Evolutionary conservation across 2,329 filamentous ascomycete genomes (phyloP).

Genomic region (Monilinia aucupariae): DNA sequence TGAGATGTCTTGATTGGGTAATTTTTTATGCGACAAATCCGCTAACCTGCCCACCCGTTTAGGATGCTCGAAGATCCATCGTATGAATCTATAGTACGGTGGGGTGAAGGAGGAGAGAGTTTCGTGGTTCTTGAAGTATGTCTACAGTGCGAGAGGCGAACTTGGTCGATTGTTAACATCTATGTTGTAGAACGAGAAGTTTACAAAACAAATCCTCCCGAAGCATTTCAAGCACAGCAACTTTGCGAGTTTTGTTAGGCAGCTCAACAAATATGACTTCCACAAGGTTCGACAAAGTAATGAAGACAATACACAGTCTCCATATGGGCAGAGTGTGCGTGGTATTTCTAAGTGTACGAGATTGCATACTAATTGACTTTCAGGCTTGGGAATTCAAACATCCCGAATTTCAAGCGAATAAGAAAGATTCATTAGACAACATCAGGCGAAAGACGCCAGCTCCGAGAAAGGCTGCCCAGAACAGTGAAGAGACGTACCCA

Average conservation of each 20-base stretch:
- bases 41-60: slow-evolving; percentile 21
- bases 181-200: slow-evolving; percentile 77
- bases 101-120: slow-evolving; percentile 90
- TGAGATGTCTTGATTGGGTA: slow-evolving; percentile 11
- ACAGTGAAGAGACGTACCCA: slow-evolving; percentile 62
- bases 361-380: slow-evolving; percentile 31
- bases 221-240: slow-evolving; percentile 99
- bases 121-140: slow-evolving; percentile 94
- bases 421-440: slow-evolving; percentile 93
- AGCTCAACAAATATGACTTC: slow-evolving; percentile 96
- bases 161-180: slow-evolving; percentile 17
- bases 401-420: slow-evolving; percentile 90
- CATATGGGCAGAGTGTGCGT: slow-evolving; percentile 71
- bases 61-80: slow-evolving; percentile 96
- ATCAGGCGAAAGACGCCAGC: slow-evolving; percentile 93
- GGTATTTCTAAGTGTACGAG: slow-evolving; percentile 19
- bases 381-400: slow-evolving; percentile 97
- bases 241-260: slow-evolving; percentile 92
- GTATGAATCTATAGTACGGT: slow-evolving; percentile 87
- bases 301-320: slow-evolving; percentile 75
- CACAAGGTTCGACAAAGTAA: slow-evolving; percentile 94
- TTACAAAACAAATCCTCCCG: slow-evolving; percentile 92
- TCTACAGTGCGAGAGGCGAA: slow-evolving; percentile 11
- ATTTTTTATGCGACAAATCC: slow-evolving; percentile 33
- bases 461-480: slow-evolving; percentile 65